These are phyloP conservation scores for Uronychia binucleata DNA, from an alignment of 73 alveolate genomes.

Conservation along the genomic window DNA sequence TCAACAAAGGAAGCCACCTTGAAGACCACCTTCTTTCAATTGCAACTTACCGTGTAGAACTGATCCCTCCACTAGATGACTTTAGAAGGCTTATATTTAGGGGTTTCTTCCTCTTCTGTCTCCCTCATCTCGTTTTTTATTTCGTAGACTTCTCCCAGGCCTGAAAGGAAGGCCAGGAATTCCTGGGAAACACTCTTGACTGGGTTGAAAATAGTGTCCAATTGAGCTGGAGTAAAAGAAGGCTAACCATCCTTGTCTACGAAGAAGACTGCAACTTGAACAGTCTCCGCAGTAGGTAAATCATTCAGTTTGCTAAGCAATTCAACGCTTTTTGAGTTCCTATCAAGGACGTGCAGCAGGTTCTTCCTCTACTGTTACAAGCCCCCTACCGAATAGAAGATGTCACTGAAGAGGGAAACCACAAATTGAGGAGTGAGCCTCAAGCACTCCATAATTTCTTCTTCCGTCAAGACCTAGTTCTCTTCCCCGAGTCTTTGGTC, in stretches of 20 bases:
- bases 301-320: neutral
- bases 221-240: neutral
- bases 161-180: neutral
- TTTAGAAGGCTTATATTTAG: too few relatives aligned
- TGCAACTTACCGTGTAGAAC: neutral
- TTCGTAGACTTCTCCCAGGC: neutral
- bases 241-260: neutral
- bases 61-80: neutral
- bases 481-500: too few relatives aligned
- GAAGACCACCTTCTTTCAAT: neutral
- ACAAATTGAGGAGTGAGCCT: neutral
- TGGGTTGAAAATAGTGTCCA: neutral
- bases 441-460: neutral
- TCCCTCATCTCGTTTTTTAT: neutral
- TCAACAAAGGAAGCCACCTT: neutral
- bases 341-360: neutral
- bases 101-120: neutral
- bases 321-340: neutral
- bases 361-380: neutral
- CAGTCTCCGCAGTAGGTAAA: neutral
- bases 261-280: neutral
- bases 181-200: neutral
- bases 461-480: neutral
- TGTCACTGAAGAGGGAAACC: neutral
- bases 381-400: neutral